phyloP scores from a whole-genome alignment of 495 filamentous ascomycete genomes.

The Chaetomidium leptoderma region DNA sequence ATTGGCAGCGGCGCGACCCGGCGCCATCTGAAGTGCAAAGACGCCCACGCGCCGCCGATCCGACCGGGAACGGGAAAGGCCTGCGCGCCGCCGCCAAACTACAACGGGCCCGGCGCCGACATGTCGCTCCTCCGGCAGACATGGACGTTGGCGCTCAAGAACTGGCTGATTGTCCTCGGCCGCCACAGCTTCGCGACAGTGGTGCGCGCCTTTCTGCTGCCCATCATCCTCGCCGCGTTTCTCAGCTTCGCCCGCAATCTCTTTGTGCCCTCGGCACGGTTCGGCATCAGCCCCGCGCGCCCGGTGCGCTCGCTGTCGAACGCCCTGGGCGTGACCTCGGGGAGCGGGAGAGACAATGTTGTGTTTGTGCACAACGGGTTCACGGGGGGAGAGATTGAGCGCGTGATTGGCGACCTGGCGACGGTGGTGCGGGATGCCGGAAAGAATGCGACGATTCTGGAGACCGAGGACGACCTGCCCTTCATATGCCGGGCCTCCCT shows the following conservation, averaged over 20 bases:
- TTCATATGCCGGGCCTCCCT: constrained; percentile 61
- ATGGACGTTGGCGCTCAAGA: constrained; percentile 71
- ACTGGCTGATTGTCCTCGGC: constrained; percentile 60
- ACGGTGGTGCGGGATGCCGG: constrained; percentile 49
- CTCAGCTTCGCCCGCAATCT: constrained; percentile 65
- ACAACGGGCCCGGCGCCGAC: not conserved
- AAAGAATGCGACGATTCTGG: constrained; percentile 52
- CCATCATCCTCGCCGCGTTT: constrained; percentile 64
- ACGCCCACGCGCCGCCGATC: not conserved
- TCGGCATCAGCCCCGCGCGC: constrained; percentile 57
- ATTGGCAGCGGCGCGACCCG: not conserved
- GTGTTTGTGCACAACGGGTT: constrained; percentile 77
- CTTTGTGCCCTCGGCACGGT: constrained; percentile 61
- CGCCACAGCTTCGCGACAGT: constrained; percentile 61
- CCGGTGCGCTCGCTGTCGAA: constrained; percentile 57
- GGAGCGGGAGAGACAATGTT: constrained; percentile 55
- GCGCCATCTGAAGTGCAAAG: not conserved
- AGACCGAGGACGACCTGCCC: constrained; percentile 51
- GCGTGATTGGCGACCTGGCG: constrained; percentile 60
- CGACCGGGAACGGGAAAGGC: not conserved
- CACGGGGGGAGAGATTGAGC: constrained; percentile 63
- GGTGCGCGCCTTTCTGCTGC: constrained; percentile 66
- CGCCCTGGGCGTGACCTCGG: constrained; percentile 49
- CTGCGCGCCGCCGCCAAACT: not conserved
- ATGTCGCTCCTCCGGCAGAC: constrained; percentile 53